Evolutionary conservation across 1,139 yeast genomes (phyloP).

Genomic region (Pichia sp.): DNA sequence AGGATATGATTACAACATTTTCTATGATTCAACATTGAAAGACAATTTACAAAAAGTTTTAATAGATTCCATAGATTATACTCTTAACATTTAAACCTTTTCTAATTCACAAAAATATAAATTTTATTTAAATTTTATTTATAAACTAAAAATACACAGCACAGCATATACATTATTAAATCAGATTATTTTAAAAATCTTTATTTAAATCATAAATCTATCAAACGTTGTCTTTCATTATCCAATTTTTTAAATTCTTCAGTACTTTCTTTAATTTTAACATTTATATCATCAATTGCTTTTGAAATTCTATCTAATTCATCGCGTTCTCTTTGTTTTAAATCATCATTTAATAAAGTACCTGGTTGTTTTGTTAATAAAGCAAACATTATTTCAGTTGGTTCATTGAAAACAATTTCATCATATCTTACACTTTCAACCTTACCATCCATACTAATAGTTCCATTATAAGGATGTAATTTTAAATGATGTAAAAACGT

Average conservation of each 20-base stretch:
- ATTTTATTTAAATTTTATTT: not conserved
- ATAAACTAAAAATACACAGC: not conserved
- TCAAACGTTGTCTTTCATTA: conserved; percentile 26
- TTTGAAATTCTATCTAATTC: conserved; percentile 69
- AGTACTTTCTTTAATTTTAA: conserved; percentile 48
- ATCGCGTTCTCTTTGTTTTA: conserved; percentile 61
- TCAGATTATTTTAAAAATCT: not conserved
- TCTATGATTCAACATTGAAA: conserved; percentile 14
- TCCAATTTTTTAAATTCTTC: conserved; percentile 48
- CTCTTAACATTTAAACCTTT: not conserved
- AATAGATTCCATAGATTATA: conserved; percentile 13
- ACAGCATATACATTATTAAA: not conserved
- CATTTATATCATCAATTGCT: conserved; percentile 57
- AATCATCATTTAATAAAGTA: conserved; percentile 49
- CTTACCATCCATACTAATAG: conserved; percentile 25
- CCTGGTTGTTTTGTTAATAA: conserved; percentile 70
- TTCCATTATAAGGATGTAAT: conserved; percentile 66
- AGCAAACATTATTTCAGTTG: conserved; percentile 84
- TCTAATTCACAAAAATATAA: not conserved
- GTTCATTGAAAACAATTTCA: conserved; percentile 92
- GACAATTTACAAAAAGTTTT: conserved; percentile 18
- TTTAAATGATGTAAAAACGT: conserved; percentile 85
- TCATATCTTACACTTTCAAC: conserved; percentile 77
- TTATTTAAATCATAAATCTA: conserved; percentile 4
- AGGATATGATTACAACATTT: conserved; percentile 23